These are phyloP conservation scores for Aspergillus brasiliensis DNA, from an alignment of 2,329 filamentous ascomycete genomes.

Conservation along the genomic window DNA sequence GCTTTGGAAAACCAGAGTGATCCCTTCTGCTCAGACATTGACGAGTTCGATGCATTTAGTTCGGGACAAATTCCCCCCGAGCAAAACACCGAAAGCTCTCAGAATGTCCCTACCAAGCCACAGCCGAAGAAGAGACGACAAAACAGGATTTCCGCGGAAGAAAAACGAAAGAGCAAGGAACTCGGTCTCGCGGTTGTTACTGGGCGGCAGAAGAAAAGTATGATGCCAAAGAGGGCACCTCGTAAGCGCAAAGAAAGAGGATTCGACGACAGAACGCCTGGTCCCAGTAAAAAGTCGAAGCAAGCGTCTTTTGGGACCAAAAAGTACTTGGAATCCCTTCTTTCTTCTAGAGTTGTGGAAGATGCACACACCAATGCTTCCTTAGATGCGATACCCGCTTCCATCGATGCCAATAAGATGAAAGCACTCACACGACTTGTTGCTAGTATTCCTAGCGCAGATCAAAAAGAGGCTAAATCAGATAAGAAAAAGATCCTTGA, in stretches of 20 bases:
- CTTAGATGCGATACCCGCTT: slow-evolving; percentile 26
- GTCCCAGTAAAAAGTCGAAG: slow-evolving; percentile 3
- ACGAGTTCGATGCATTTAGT: not conserved
- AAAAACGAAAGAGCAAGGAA: slow-evolving; percentile 16
- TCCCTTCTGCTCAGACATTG: not conserved
- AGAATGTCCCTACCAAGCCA: too few species aligned
- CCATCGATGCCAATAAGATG: slow-evolving; percentile 25
- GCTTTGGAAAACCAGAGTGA: slow-evolving; percentile 1
- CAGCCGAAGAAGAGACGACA: not conserved
- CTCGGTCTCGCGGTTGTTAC: slow-evolving; percentile 15
- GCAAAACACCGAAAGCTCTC: not conserved
- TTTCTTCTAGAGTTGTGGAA: slow-evolving; percentile 23
- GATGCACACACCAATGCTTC: slow-evolving; percentile 31
- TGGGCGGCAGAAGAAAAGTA: not conserved
- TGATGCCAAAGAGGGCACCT: not conserved
- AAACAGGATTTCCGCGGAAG: slow-evolving; percentile 18
- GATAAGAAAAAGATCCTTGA: slow-evolving; percentile 30
- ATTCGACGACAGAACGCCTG: not conserved
- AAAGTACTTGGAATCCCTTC: slow-evolving; percentile 25
- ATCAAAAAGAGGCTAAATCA: slow-evolving; percentile 22
- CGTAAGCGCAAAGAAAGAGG: slow-evolving; percentile 1
- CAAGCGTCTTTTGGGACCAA: not conserved
- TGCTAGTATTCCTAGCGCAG: slow-evolving; percentile 30
- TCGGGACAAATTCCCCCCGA: not conserved
- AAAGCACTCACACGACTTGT: slow-evolving; percentile 38